Evolutionary conservation across 768 basidiomycete species (phyloP), one percentile per base, ranked within the genome.

Genomic region (Xanthoconium stramineum): DNA sequence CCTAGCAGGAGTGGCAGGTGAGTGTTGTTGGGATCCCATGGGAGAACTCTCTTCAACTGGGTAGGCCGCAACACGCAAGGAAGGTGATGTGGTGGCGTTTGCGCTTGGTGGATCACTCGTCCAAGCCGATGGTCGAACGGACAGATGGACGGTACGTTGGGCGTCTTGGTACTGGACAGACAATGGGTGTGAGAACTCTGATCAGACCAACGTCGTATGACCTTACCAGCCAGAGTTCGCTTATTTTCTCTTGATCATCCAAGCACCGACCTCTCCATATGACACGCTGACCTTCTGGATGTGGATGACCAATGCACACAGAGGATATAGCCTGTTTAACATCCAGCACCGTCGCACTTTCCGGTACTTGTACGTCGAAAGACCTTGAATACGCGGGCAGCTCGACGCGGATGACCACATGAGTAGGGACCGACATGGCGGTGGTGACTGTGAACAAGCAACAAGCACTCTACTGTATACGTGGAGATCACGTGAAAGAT

Each of bases 71-170:
- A 5, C 35, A 44, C 3, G 35, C 15, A n/a, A 29, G 48, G 58
- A 60, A 35, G 55, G 28, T 10, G 62, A 47, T 39, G 65, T 52
- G 1, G 69, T 60, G 32, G 40, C 28, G 28, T 40, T 28, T 5
- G 66, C 58, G 38, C 69, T 71, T 13, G 82, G 85, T 29, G 86
- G 85, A 13, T 71, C 58, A 24, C 77, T 72, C 39, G 78, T 76
- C 90, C 90, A 92, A 51, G 86, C 86, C 29, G 86, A 86, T 24
- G 88, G 86, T 65, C 86, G 85, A n/a, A 92, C 89, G 14, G 88
- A 85, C 20, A 92, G 76, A 71, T 91, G 90, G 42, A 91, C 75
- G 53, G 84, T 76, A 42, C 80, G 81, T 28, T 81, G 77, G 50
- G 86, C 85, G 53, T 80, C 79, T 39, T 73, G 69, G 43, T 74